Base-by-base conservation (phyloP, 2,329 filamentous ascomycete species). In the Aureobasidium sp. region DNA sequence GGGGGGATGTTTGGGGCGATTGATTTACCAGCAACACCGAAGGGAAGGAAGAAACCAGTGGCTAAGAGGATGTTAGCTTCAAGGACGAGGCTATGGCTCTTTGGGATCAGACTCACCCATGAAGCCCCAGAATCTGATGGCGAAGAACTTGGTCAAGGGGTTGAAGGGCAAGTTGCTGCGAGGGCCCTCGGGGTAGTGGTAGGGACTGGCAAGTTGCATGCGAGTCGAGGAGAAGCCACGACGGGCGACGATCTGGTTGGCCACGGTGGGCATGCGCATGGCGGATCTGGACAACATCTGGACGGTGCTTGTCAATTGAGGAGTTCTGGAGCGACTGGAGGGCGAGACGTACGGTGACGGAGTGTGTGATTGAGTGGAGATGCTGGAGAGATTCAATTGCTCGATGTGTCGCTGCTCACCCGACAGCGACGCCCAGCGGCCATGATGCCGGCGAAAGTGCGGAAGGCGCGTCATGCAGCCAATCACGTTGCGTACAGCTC, bases 101-200 rank as follows among this genome's bases (percentile, higher is more conserved):
- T 3, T 25, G 9, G 8, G 25, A 45, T 15, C 16, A 6, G 11
- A 77, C 81, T 65, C 74, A 89, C 87, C 76, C 83, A 87, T 87
- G 81, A 89, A 94, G 66, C 75, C 74, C 88, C 91, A 95, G 86
- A 89, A 99, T 78, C 87, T 83, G 69, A 90, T 65, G 68, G 81
- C 84, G 76, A 99, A 99, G 80, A 83, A 89, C 79, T 86, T 90
- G 75, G 87, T 93, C 80, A 90, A 83, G 69, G 94, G 89, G 84
- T 99, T 96, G 86, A 99, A 99, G 68, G 94, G 94, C 68, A 99
- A 79, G 85, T 97, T 97, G 82, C 84, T 87, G 79, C 91, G 89
- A 73, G 93, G 90, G 67, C 93, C 94, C 82, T 97, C 93, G 70
- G 93, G 88, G 83, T 99, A 99, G 84, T 99, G 94, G 87, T 96